Evolutionary conservation across 306 rosid species (phyloP), one percentile per base, ranked within the genome.

Genomic region (Canavalia gladiata): DNA sequence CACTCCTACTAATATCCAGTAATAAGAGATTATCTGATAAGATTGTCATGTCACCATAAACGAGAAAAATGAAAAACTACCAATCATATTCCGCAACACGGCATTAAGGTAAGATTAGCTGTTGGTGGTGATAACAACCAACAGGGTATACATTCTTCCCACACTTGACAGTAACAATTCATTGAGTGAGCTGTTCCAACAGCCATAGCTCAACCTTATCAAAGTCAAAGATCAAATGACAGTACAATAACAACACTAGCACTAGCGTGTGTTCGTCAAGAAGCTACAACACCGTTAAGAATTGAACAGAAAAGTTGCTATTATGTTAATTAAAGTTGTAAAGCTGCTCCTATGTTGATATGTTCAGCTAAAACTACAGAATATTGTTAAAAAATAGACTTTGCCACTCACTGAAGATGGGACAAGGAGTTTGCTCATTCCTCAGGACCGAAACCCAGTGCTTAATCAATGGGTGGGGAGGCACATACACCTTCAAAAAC

Each of bases 361-460:
- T 37, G 39, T 72, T 45, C 8, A 49, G 25, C 42, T 74, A 39
- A 62, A 70, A 74, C 47, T 50, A 63, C 29, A 47, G 6, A 67
- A 63, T 46, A 72, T 31, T 68, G 49, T 37, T 68, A 3, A 45
- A 45, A 75, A 49, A n/a, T 35, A 63, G 5, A 75, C 63, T 25
- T 42, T 12, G 56, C 2, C 42, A 86, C 99, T 90, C 81, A 95
- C 98, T 91, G 42, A 95, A 95, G 75, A 95, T 90, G 56, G 96
- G 92, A 81, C 87, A 83, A 42, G 96, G 98, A 55, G 99, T 95
- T 65, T 91, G 92, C 47, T 95, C 98, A 28, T 95, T 95, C 84
- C 99, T 89, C 80, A 93, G 84, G 81, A 95, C 87, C 0, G 99
- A 95, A 88, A 95, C 97, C 99, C 98, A 95, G 73, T 91, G 99